A percentile compares a stretch with the other conserved stretches of the same genome.
Evolutionary conservation across 1,284 basidiomycete species (phyloP).

Genomic region (Melampsora larici-populina): DNA sequence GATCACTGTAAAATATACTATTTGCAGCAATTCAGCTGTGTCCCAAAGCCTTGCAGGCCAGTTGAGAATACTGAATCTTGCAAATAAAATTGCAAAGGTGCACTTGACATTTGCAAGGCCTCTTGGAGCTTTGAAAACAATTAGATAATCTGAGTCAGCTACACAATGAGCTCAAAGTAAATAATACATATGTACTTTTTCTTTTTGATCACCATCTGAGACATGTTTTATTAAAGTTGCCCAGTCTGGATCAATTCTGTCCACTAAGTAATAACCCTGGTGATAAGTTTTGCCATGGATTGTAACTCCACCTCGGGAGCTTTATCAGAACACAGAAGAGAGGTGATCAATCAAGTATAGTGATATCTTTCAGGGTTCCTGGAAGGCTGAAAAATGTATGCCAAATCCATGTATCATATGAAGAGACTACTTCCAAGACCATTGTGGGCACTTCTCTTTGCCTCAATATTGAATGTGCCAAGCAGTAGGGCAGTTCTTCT

Average conservation of each 20-base stretch:
- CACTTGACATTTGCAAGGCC: background rate
- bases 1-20: too few species aligned
- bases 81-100: background rate
- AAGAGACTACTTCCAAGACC: background rate
- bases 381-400: too few species aligned
- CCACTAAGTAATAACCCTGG: background rate
- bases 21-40: too few species aligned
- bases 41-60: too few species aligned
- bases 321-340: background rate
- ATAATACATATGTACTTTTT: background rate
- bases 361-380: background rate
- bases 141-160: background rate
- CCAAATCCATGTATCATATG: background rate
- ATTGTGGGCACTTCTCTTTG: slow-evolving; percentile 13
- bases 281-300: background rate
- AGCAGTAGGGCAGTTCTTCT: slow-evolving; percentile 24
- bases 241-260: background rate
- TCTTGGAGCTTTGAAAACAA: background rate
- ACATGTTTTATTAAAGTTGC: background rate
- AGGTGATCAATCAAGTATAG: background rate
- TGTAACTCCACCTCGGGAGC: background rate
- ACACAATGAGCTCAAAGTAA: too few species aligned
- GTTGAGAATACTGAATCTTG: too few species aligned
- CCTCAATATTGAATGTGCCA: slow-evolving; percentile 19
- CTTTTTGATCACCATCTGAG: background rate